Percentiles rank a stretch among this genome's conserved stretches.
Evolutionary conservation across 306 rosid species (phyloP).

Genomic region (Cyamopsis tetragonoloba): DNA sequence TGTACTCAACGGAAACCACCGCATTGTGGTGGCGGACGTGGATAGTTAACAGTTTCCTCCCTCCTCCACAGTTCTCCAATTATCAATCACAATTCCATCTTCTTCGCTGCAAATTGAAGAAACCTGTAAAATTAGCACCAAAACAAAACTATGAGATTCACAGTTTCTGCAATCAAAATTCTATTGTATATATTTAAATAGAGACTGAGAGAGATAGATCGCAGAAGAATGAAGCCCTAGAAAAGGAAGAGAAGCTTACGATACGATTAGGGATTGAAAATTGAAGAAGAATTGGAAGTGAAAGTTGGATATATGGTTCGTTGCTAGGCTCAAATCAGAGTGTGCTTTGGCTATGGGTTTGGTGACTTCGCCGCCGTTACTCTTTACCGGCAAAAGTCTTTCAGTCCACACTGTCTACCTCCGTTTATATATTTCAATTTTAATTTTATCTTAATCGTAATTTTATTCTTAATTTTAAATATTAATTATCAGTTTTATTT

Average conservation of each 20-base stretch:
- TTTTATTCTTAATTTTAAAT: too few species aligned
- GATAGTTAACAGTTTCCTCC: neutral
- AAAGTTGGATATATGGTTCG: neutral
- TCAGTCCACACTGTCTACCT: too few species aligned
- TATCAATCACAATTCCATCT: constrained; percentile 40
- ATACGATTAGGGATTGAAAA: neutral
- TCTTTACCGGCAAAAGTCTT: neutral
- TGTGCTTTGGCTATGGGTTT: neutral
- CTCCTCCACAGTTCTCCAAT: constrained; percentile 17
- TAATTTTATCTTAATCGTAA: too few species aligned
- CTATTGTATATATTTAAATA: neutral
- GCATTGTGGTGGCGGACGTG: constrained; percentile 42
- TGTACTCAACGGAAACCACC: constrained; percentile 60
- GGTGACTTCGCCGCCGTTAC: constrained; percentile 2
- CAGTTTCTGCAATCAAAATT: neutral
- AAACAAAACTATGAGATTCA: neutral
- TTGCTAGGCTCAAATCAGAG: neutral
- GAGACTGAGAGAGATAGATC: constrained; percentile 28
- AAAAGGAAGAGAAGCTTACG: constrained; percentile 23
- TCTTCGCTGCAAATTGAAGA: neutral
- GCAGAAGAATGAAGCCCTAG: constrained; percentile 20
- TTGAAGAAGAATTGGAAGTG: neutral
- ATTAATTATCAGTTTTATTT: too few species aligned
- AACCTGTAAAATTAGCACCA: constrained; percentile 12
- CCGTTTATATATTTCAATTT: too few species aligned